These are phyloP conservation scores for Claviceps monticola DNA, from an alignment of 2,329 filamentous ascomycete genomes.

Conservation along the genomic window DNA sequence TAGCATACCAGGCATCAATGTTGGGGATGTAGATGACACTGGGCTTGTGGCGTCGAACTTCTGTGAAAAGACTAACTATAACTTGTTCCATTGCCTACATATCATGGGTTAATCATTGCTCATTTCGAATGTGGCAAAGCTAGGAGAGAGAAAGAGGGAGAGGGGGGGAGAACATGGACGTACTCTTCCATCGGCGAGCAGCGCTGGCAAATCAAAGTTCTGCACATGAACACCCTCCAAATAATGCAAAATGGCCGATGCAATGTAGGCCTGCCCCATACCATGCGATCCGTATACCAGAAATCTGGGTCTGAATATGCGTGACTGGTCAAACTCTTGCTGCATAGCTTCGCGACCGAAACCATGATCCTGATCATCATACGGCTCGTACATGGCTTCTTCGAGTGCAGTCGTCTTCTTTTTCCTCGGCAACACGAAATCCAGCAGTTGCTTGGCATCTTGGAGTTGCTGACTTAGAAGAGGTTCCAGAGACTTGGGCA, in stretches of 20 bases:
- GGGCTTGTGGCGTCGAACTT: conserved; percentile 87
- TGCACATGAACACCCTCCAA: conserved; percentile 92
- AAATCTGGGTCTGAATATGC: conserved; percentile 78
- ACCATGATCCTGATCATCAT: conserved; percentile 66
- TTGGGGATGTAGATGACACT: conserved; percentile 92
- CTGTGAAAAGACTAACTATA: conserved; percentile 78
- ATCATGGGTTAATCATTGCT: conserved; percentile 10
- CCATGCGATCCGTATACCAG: conserved; percentile 70
- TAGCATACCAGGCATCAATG: conserved; percentile 73
- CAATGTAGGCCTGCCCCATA: conserved; percentile 89
- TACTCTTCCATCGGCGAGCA: conserved; percentile 72
- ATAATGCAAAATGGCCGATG: conserved; percentile 73
- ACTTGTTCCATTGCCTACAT: conserved; percentile 63
- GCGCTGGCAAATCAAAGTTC: conserved; percentile 78
- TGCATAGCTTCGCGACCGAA: conserved; percentile 68
- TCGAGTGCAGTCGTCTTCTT: conserved; percentile 82
- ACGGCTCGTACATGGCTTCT: conserved; percentile 84
- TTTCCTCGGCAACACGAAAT: conserved; percentile 67
- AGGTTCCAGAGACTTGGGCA: conserved; percentile 70
- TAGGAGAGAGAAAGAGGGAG: not conserved
- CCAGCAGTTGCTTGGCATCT: conserved; percentile 54
- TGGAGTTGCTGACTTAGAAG: conserved; percentile 60
- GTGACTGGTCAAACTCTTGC: conserved; percentile 71
- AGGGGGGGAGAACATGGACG: conserved; percentile 15
- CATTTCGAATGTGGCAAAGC: not conserved